phyloP scores from a whole-genome alignment of 2,329 filamentous ascomycete genomes.

The Penicillium sp. region DNA sequence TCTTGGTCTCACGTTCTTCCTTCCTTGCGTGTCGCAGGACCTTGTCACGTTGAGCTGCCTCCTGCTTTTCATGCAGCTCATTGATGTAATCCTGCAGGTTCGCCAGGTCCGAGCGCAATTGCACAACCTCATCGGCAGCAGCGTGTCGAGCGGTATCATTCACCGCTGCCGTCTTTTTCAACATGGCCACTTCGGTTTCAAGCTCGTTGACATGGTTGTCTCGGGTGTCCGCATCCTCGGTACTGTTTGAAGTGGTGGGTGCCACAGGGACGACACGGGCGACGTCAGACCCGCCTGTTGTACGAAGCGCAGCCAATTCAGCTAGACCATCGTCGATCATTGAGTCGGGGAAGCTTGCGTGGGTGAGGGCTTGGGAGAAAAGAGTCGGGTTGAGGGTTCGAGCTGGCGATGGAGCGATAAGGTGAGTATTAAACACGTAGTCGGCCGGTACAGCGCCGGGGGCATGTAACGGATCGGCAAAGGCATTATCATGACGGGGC shows the following conservation, averaged over 20 bases:
- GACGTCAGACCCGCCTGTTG: conserved; percentile 27
- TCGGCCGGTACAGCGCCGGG: conserved; percentile 46
- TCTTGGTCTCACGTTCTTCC: conserved; percentile 45
- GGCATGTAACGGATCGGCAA: conserved; percentile 39
- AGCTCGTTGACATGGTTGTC: conserved; percentile 37
- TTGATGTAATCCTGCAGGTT: conserved; percentile 43
- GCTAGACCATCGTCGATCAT: conserved; percentile 47
- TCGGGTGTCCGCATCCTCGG: conserved; percentile 27
- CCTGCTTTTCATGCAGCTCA: conserved; percentile 45
- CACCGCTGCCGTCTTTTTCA: conserved; percentile 42
- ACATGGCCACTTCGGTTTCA: conserved; percentile 43
- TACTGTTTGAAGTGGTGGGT: conserved; percentile 9
- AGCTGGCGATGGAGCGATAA: conserved; percentile 29
- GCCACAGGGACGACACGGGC: conserved; percentile 18
- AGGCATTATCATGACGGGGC: conserved; percentile 59
- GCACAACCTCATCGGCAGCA: conserved; percentile 40
- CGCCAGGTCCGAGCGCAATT: conserved; percentile 41
- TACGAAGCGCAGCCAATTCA: conserved; percentile 38
- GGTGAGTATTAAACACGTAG: conserved; percentile 48
- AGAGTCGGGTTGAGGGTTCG: conserved; percentile 18
- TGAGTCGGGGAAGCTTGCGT: conserved; percentile 42
- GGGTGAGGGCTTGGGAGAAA: conserved; percentile 45
- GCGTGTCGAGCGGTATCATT: conserved; percentile 43
- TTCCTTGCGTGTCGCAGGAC: conserved; percentile 41
- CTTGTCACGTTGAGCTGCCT: conserved; percentile 36